Evolutionary conservation across 2,329 filamentous ascomycete species (phyloP), one percentile per base, ranked within the genome.

Genomic region (Lachnellula subtilissima): DNA sequence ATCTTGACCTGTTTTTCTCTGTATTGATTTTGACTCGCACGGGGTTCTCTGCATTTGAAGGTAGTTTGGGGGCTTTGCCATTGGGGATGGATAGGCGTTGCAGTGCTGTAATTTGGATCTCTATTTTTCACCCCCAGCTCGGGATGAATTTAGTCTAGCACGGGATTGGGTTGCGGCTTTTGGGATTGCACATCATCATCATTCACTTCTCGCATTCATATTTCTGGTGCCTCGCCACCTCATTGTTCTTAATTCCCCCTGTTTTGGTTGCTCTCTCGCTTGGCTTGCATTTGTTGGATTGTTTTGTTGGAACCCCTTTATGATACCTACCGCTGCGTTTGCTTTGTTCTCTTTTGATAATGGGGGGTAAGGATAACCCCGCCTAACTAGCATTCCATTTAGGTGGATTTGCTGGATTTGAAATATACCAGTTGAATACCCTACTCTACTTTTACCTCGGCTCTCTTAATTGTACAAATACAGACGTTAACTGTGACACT

Each of bases 41-140:
- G 63, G 61, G 62, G 69, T 69, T 65, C 65, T 69, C 67, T 67
- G 66, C 65, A 67, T 69, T 65, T 55, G 62, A 61, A 63, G 61
- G 63, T 64, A 60, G 62, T 67, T 63, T 57, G 39, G 61, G 62
- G 58, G 58, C 55, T 61, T 52, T 43, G 58, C 50, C 52, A 60
- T 57, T 48, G 53, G 49, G 53, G 48, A 53, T 40, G 56, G 48
- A 15, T 50, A 36, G 62, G 63, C 57, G 61, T 63, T 64, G 39
- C 57, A 45, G 50, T 52, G 50, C 60, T 60, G 46, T 59, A 43
- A 37, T 59, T 57, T 28, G 51, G 32, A 23, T 52, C 39, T 15
- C 39, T 42, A 3, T 15, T 45, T 17, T 22, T 12, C 53, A 50
- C 36, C 59, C 63, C 58, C 28, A 28, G 61, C 66, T 66, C 63